A percentile compares a stretch with the other conserved stretches of the same genome.
Conservation (phyloP, 2,329 filamentous ascomycete genomes). For the Phialocephala sp. region DNA sequence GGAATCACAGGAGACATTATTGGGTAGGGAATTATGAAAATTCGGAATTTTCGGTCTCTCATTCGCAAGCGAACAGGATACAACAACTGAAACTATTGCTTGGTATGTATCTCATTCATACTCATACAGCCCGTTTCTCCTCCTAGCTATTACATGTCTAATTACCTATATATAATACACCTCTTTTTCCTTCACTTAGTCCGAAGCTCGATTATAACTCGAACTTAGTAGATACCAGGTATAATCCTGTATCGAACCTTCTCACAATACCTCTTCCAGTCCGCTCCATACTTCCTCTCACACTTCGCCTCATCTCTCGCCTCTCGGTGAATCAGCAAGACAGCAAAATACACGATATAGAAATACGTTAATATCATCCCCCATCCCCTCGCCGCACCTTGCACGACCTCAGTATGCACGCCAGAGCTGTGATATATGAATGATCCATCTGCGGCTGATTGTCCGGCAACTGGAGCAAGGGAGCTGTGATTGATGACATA, state of each 20-base stretch:
- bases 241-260: slow-evolving; percentile 75
- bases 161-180: slow-evolving; percentile 4
- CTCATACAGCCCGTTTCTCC: neutral
- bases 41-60: neutral
- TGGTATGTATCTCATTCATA: neutral
- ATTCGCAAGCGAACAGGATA: neutral
- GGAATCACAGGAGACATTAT: neutral
- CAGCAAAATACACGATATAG: slow-evolving; percentile 89
- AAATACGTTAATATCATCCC: slow-evolving; percentile 93
- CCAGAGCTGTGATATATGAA: slow-evolving; percentile 56
- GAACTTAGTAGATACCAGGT: slow-evolving; percentile 76
- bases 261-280: slow-evolving; percentile 89
- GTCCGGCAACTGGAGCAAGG: slow-evolving; percentile 56
- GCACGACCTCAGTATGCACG: slow-evolving; percentile 69
- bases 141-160: neutral
- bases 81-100: neutral
- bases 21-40: neutral
- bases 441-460: slow-evolving; percentile 54
- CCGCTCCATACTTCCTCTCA: slow-evolving; percentile 84
- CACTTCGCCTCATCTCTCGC: slow-evolving; percentile 91
- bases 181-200: neutral
- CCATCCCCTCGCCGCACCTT: slow-evolving; percentile 78
- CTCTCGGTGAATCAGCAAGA: slow-evolving; percentile 86
- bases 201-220: neutral
- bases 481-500: slow-evolving; percentile 69